phyloP scores from a whole-genome alignment of 371 early-diverging fungal genomes.

The Mycotypha africana region DNA sequence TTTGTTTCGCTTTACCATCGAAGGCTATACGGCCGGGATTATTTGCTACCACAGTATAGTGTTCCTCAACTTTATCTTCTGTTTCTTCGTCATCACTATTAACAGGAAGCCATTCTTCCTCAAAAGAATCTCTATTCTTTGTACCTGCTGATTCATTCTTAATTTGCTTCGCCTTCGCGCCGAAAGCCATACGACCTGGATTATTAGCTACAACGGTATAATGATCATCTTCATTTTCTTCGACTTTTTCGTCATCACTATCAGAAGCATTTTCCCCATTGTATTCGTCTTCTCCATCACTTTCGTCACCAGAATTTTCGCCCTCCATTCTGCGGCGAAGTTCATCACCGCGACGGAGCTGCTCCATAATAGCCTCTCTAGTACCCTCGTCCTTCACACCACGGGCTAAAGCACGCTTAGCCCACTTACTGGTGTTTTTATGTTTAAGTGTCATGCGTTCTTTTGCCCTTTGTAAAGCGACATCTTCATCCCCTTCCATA shows the following conservation, averaged over 20 bases:
- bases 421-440: constrained; percentile 95
- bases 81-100: constrained; percentile 3
- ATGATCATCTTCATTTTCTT: constrained; percentile 18
- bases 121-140: neutral
- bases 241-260: constrained; percentile 37
- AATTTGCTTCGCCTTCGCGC: constrained; percentile 28
- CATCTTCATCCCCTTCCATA: constrained; percentile 55
- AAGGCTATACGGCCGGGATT: constrained; percentile 24
- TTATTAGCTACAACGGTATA: constrained; percentile 40
- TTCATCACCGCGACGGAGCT: constrained; percentile 76
- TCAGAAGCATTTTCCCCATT: constrained; percentile 33
- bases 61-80: neutral
- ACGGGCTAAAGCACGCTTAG: constrained; percentile 69
- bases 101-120: too few relatives aligned
- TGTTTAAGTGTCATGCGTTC: constrained; percentile 93
- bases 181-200: constrained; percentile 61
- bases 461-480: constrained; percentile 76
- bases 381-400: constrained; percentile 67
- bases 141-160: neutral
- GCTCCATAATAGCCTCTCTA: constrained; percentile 81
- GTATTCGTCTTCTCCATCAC: constrained; percentile 44
- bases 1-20: constrained; percentile 39
- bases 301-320: constrained; percentile 48
- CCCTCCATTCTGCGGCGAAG: constrained; percentile 81
- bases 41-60: too few relatives aligned